These are phyloP conservation scores for Fusarium newnesense DNA, from an alignment of 2,329 filamentous ascomycete genomes.

Conservation along the genomic window DNA sequence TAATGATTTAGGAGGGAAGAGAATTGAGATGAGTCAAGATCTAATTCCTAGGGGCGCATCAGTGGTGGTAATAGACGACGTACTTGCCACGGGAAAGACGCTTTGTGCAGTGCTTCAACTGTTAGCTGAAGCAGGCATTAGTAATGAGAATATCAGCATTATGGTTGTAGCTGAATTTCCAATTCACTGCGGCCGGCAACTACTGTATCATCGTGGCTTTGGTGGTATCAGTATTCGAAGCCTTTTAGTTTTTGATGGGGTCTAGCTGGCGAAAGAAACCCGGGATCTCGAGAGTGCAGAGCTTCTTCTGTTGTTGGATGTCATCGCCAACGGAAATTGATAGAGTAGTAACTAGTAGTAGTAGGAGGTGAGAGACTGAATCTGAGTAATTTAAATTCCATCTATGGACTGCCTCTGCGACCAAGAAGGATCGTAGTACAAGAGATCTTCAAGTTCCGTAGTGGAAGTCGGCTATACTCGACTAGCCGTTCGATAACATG, in stretches of 20 bases:
- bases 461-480: too few species aligned
- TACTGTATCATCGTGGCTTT: not conserved
- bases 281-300: too few species aligned
- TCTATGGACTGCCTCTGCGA: too few species aligned
- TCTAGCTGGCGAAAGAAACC: not conserved
- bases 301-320: too few species aligned
- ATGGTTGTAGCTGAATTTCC: constrained; percentile 67
- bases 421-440: too few species aligned
- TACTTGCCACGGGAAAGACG: constrained; percentile 49
- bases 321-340: too few species aligned
- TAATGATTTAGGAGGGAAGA: constrained; percentile 41
- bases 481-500: too few species aligned
- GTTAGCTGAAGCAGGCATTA: constrained; percentile 55
- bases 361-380: too few species aligned
- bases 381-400: too few species aligned
- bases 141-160: constrained; percentile 52
- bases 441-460: too few species aligned
- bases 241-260: not conserved
- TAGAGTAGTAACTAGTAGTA: too few species aligned
- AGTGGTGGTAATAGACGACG: constrained; percentile 67
- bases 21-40: constrained; percentile 62
- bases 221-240: not conserved
- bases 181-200: constrained; percentile 55
- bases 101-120: constrained; percentile 45
- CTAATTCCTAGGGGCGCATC: constrained; percentile 50